Percentiles rank a stretch among this genome's conserved stretches.
These are phyloP conservation scores for Macrophomina pseudophaseolina DNA, from an alignment of 2,329 filamentous ascomycete species.

Conservation along the genomic window DNA sequence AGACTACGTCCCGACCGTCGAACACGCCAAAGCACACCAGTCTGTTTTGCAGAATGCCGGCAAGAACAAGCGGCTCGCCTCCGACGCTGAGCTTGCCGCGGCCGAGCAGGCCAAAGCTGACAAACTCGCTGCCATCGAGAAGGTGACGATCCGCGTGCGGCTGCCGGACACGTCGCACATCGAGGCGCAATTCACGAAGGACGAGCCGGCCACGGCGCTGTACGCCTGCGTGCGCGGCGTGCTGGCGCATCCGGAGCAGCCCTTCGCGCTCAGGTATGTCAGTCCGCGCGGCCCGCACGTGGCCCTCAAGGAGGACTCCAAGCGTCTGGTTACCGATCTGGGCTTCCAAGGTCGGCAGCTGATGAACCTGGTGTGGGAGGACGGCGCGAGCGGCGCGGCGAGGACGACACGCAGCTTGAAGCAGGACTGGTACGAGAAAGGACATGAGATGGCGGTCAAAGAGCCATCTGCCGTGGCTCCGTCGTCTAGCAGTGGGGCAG, in stretches of 20 bases:
- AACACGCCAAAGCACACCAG: slow-evolving; percentile 77
- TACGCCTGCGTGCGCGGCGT: slow-evolving; percentile 76
- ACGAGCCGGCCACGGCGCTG: slow-evolving; percentile 72
- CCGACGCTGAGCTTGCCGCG: slow-evolving; percentile 79
- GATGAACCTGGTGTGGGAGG: slow-evolving; percentile 77
- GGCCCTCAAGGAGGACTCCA: slow-evolving; percentile 51
- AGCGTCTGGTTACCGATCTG: slow-evolving; percentile 73
- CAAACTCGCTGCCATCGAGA: slow-evolving; percentile 65
- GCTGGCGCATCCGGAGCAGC: slow-evolving; percentile 67
- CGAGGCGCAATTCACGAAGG: slow-evolving; percentile 70
- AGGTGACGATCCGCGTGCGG: slow-evolving; percentile 77
- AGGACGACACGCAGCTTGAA: slow-evolving; percentile 65
- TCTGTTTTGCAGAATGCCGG: slow-evolving; percentile 64
- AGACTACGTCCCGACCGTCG: slow-evolving; percentile 78
- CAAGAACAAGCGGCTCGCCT: slow-evolving; percentile 78
- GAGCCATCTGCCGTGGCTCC: slow-evolving; percentile 46
- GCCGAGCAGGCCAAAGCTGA: slow-evolving; percentile 69
- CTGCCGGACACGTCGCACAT: slow-evolving; percentile 86
- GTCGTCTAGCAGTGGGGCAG: slow-evolving; percentile 29
- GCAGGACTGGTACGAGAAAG: slow-evolving; percentile 62
- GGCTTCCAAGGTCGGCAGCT: slow-evolving; percentile 73
- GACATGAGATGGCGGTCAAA: slow-evolving; percentile 70
- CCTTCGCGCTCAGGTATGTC: slow-evolving; percentile 74
- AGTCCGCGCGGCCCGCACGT: slow-evolving; percentile 54
- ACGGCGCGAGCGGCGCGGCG: slow-evolving; percentile 61